A percentile compares a stretch with the other conserved stretches of the same genome.
Conservation (phyloP, 2,329 filamentous ascomycete genomes). For the Lachnellula arida region DNA sequence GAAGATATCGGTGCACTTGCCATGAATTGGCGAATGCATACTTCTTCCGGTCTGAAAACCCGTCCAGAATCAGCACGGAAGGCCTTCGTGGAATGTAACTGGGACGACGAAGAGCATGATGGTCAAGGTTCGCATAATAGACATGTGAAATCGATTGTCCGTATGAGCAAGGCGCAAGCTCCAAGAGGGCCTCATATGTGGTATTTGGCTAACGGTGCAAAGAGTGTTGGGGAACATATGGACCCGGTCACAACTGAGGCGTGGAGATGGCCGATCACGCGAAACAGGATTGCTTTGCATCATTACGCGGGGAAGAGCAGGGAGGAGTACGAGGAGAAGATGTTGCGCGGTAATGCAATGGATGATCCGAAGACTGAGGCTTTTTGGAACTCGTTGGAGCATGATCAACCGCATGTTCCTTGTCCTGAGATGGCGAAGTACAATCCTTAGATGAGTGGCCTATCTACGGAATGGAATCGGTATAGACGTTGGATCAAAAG, state of each 20-base stretch:
- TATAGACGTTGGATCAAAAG: neutral
- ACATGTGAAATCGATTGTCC: conserved; percentile 32
- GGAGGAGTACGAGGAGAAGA: conserved; percentile 32
- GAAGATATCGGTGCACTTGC: conserved; percentile 28
- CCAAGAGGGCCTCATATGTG: conserved; percentile 24
- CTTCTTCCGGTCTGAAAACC: conserved; percentile 26
- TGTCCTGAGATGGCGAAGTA: conserved; percentile 29
- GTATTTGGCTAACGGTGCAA: conserved; percentile 12
- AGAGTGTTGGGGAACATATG: conserved; percentile 27
- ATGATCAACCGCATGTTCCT: conserved; percentile 18
- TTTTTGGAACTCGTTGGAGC: conserved; percentile 29
- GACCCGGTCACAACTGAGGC: conserved; percentile 19
- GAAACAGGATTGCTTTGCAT: conserved; percentile 30
- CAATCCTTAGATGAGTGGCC: conserved; percentile 9
- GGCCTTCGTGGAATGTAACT: conserved; percentile 29
- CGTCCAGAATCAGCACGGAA: conserved; percentile 26
- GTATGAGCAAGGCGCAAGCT: conserved; percentile 18
- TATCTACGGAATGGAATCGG: neutral
- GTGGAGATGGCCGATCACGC: conserved; percentile 26
- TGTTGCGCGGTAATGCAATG: conserved; percentile 27
- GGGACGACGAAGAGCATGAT: conserved; percentile 16
- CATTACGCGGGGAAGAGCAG: conserved; percentile 33
- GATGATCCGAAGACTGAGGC: conserved; percentile 23
- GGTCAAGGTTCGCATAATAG: conserved; percentile 23
- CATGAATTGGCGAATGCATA: conserved; percentile 34